phyloP scores from a whole-genome alignment of 2,329 filamentous ascomycete species.

The Chaetomiaceae sp. region DNA sequence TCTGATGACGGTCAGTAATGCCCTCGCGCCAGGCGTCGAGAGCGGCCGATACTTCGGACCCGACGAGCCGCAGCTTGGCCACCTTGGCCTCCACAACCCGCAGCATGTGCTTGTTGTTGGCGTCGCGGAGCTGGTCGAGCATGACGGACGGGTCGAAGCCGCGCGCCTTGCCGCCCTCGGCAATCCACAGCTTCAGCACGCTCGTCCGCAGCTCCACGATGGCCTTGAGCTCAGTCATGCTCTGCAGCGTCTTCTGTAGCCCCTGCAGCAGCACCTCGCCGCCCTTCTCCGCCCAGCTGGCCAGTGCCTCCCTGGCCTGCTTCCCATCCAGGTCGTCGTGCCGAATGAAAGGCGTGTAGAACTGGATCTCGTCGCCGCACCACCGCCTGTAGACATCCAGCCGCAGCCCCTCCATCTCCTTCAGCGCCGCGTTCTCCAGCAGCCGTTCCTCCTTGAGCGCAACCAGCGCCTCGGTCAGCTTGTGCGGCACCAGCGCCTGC shows the following conservation, averaged over 20 bases:
- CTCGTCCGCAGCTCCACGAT: constrained; percentile 64
- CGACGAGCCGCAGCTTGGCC: constrained; percentile 57
- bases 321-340: constrained; percentile 66
- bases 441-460: constrained; percentile 65
- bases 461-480: constrained; percentile 62
- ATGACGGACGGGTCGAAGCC: constrained; percentile 64
- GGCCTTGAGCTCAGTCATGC: constrained; percentile 58
- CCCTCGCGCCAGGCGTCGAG: constrained; percentile 55
- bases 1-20: constrained; percentile 42
- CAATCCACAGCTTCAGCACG: constrained; percentile 69
- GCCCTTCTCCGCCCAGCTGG: constrained; percentile 57
- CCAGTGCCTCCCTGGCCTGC: constrained; percentile 55
- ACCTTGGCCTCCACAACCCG: constrained; percentile 58
- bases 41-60: constrained; percentile 55
- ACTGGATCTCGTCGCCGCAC: constrained; percentile 75
- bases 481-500: constrained; percentile 66
- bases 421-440: constrained; percentile 63
- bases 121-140: constrained; percentile 60
- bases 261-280: constrained; percentile 56
- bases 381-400: constrained; percentile 73
- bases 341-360: constrained; percentile 81
- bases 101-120: constrained; percentile 63
- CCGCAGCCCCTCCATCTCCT: constrained; percentile 61
- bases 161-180: constrained; percentile 56
- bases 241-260: constrained; percentile 52